Evolutionary conservation across 1,139 yeast species (phyloP), one percentile per base, ranked within the genome.

Genomic region (Pichia sp.): DNA sequence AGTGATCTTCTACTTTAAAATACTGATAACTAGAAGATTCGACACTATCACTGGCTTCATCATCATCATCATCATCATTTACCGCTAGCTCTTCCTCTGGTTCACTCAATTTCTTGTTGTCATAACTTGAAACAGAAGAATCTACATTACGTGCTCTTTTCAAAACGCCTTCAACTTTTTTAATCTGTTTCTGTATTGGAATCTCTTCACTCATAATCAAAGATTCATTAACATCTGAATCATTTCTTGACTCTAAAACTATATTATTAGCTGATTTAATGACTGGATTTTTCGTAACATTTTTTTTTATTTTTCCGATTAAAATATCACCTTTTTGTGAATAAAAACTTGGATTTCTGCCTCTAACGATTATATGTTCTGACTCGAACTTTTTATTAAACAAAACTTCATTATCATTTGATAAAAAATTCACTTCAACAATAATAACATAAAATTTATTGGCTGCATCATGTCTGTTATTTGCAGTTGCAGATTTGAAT

Each of bases 331-430:
- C 70, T 48, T 72, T 61, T 41, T 69, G 72, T 23, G 70, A 64
- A 51, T 73, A 73, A 47, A 73, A 73, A 28, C 71, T 68, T 16
- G 78, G 78, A 48, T 72, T 72, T 47, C 78, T 60, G 6, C 78
- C 78, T 50, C 78, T 57, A 6, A 72, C 77, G 46, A 71, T 69
- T 3, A 73, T 69, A 4, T 76, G 76, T 33, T 63, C 31, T 2
- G 53, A 50, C 22, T 48, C 51, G 10, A 51, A 42, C 7, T 25
- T 28, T 30, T 41, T 44, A 1, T 25, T 29, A 12, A 20, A 23
- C 1, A 35, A 10, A 29, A 35, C 39, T 20, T 36, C 28, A 4
- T n/a, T 41, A 30, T 39, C 29, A 11, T 31, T 34, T 22, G 41
- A 38, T 12, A 42, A 28, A 30, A 49, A 29, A n/a, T 35, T 39